These are phyloP conservation scores for Suhomyces prunicola DNA, from an alignment of 805 yeast species.

Conservation along the genomic window DNA sequence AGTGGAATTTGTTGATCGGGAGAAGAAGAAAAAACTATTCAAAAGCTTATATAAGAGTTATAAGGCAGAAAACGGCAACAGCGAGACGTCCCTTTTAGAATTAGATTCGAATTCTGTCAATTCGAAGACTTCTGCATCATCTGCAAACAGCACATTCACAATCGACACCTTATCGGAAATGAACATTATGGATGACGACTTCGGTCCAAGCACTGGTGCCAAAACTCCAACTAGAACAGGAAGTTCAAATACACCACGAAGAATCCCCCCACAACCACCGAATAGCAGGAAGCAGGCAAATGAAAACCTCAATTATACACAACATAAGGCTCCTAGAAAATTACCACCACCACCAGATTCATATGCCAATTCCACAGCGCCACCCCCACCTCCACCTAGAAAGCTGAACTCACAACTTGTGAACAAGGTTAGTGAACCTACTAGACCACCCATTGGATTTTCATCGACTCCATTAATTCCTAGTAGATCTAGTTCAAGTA, in stretches of 20 bases:
- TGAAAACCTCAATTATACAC: neutral
- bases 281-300: slow-evolving; percentile 12
- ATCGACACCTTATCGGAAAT: slow-evolving; percentile 32
- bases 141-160: slow-evolving; percentile 17
- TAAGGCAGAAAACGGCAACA: slow-evolving; percentile 26
- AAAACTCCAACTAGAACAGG: neutral
- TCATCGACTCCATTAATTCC: slow-evolving; percentile 39
- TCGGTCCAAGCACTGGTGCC: slow-evolving; percentile 24
- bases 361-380: slow-evolving; percentile 7
- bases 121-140: slow-evolving; percentile 7
- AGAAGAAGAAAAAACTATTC: slow-evolving; percentile 26
- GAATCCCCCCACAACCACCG: slow-evolving; percentile 31
- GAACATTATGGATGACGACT: slow-evolving; percentile 32
- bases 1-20: slow-evolving; percentile 62
- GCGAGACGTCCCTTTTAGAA: slow-evolving; percentile 11
- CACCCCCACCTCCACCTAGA: slow-evolving; percentile 24
- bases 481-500: slow-evolving; percentile 28
- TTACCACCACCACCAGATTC: slow-evolving; percentile 8
- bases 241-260: slow-evolving; percentile 16
- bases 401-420: slow-evolving; percentile 7
- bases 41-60: slow-evolving; percentile 27
- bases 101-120: slow-evolving; percentile 7
- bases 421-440: slow-evolving; percentile 6
- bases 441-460: slow-evolving; percentile 31
- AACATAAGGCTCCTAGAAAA: slow-evolving; percentile 5